Conservation (phyloP, 768 basidiomycete species). For the Rickenella mellea region DNA sequence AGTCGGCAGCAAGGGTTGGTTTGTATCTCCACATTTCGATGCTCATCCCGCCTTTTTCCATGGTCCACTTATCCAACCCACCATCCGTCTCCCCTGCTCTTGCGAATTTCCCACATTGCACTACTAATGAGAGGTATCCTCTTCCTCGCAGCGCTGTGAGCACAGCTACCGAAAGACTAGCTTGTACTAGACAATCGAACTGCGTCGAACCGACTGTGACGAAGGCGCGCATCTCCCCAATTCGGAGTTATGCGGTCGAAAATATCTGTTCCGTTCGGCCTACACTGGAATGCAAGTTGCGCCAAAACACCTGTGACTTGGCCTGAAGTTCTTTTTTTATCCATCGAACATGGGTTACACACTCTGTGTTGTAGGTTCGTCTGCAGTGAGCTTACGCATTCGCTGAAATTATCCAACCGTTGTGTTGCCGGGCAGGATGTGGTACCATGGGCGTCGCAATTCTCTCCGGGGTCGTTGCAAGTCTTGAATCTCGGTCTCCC, state of each 20-base stretch:
- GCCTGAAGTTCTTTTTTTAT: no score
- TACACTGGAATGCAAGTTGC: no score
- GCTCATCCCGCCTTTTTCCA: conserved; percentile 30
- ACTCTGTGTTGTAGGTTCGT: conserved; percentile 71
- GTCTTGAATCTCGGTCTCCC: conserved; percentile 45
- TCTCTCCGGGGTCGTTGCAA: conserved; percentile 83
- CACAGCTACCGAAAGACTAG: conserved; percentile 46
- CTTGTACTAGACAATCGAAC: conserved; percentile 67
- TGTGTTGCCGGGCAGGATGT: conserved; percentile 52
- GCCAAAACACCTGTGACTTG: no score
- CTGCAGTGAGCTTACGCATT: neutral
- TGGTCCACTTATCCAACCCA: conserved; percentile 5
- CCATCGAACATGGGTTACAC: conserved; percentile 59
- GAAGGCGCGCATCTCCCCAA: conserved; percentile 46
- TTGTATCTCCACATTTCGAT: conserved; percentile 71
- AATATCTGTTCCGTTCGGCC: no score
- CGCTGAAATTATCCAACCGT: conserved; percentile 1
- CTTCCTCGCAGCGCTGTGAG: conserved; percentile 40
- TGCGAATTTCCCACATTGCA: conserved; percentile 73
- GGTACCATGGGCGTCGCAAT: conserved; percentile 98
- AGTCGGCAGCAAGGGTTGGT: conserved; percentile 57
- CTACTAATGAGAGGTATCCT: conserved; percentile 51
- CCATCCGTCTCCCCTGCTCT: conserved; percentile 4
- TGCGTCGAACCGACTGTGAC: conserved; percentile 86
- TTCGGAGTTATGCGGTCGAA: no score